Evolutionary conservation across 2,329 filamentous ascomycete species (phyloP).

Genomic region (Allantophomopsis cytisporea): DNA sequence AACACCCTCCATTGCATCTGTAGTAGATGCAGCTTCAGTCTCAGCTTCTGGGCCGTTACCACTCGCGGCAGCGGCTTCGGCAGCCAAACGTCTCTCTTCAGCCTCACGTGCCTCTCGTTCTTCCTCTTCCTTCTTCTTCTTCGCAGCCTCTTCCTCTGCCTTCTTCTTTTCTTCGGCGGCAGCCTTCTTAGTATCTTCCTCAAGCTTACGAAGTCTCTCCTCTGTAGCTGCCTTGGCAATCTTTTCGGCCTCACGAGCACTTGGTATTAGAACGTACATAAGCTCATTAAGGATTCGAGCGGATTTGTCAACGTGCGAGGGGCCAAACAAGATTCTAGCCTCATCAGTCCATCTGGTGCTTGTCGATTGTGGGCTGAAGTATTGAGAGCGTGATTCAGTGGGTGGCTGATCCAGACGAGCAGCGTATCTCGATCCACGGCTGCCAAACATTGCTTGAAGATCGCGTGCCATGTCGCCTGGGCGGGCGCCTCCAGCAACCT

Average conservation of each 20-base stretch:
- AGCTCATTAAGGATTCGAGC: slow-evolving; percentile 56
- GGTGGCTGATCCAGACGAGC: slow-evolving; percentile 8
- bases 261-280: slow-evolving; percentile 62
- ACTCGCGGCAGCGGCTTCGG: slow-evolving; percentile 33
- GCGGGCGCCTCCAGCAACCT: slow-evolving; percentile 35
- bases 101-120: slow-evolving; percentile 51
- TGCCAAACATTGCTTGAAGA: slow-evolving; percentile 26
- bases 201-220: slow-evolving; percentile 37
- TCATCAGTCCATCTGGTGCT: slow-evolving; percentile 78
- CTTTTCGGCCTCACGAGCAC: slow-evolving; percentile 71
- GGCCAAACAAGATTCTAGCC: slow-evolving; percentile 71
- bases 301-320: slow-evolving; percentile 52
- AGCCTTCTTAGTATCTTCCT: slow-evolving; percentile 46
- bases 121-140: slow-evolving; percentile 57
- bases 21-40: slow-evolving; percentile 9
- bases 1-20: slow-evolving; percentile 58
- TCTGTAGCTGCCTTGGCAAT: slow-evolving; percentile 47
- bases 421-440: slow-evolving; percentile 10
- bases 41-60: slow-evolving; percentile 19
- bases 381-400: slow-evolving; percentile 17
- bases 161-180: slow-evolving; percentile 58
- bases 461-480: slow-evolving; percentile 37
- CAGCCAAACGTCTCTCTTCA: slow-evolving; percentile 34
- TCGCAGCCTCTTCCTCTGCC: slow-evolving; percentile 50
- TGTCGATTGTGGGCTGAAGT: slow-evolving; percentile 60